Percentiles rank a stretch among this genome's conserved stretches.
Evolutionary conservation across 306 rosid species (phyloP).

Genomic region (Vigna angularis): DNA sequence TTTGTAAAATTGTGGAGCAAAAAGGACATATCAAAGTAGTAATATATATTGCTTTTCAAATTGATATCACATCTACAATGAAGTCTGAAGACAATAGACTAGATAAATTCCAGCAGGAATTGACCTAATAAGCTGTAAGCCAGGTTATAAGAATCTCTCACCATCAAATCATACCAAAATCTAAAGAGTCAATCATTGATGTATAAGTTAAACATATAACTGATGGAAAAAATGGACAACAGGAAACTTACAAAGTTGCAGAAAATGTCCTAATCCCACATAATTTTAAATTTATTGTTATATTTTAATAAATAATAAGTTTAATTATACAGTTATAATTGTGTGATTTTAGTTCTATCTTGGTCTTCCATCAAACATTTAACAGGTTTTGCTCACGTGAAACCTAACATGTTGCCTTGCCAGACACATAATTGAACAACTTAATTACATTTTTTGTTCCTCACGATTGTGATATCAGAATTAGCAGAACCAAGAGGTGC

Average conservation of each 20-base stretch:
- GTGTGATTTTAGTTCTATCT: not conserved
- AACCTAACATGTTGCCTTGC: too few relatives aligned
- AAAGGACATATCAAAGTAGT: slow-evolving; percentile 27
- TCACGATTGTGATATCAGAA: not conserved
- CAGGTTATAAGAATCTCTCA: slow-evolving; percentile 25
- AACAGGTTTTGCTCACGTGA: too few relatives aligned
- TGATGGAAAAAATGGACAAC: slow-evolving; percentile 11
- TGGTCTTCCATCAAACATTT: not conserved
- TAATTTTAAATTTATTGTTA: not conserved
- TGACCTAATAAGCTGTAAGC: slow-evolving; percentile 23
- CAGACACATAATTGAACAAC: too few relatives aligned
- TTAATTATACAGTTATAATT: too few relatives aligned
- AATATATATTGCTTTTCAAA: slow-evolving; percentile 24
- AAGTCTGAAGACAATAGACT: slow-evolving; percentile 28
- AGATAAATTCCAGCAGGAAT: slow-evolving; percentile 29
- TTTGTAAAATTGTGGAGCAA: slow-evolving; percentile 28
- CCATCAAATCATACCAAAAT: slow-evolving; percentile 44
- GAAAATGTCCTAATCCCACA: not conserved
- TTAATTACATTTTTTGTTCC: too few relatives aligned
- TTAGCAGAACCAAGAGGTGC: not conserved
- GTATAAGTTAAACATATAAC: slow-evolving; percentile 2
- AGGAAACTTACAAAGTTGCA: slow-evolving; percentile 32
- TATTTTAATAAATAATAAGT: not conserved
- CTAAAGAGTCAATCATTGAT: slow-evolving; percentile 23
- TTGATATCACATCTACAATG: slow-evolving; percentile 40